A percentile compares a stretch with the other conserved stretches of the same genome.
These are phyloP conservation scores for Polyporus arcularius DNA, from an alignment of 768 basidiomycete species.

Conservation along the genomic window DNA sequence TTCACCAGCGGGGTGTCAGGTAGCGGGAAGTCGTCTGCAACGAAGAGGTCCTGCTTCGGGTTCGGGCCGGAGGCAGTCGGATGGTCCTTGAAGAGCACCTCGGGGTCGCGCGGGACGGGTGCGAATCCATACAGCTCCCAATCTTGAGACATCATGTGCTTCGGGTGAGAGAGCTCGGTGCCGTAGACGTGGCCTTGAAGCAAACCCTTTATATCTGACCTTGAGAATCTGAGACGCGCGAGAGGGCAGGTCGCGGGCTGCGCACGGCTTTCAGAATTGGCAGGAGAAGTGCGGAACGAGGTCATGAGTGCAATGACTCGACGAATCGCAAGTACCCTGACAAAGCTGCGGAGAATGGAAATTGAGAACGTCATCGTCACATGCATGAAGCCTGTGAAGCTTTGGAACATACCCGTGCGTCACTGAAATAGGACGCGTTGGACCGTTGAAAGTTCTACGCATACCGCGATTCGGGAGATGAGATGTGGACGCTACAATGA, in stretches of 20 bases:
- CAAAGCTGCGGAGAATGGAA: background rate
- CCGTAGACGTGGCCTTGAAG: background rate
- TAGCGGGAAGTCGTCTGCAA: slow-evolving; percentile 41
- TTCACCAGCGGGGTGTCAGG: slow-evolving; percentile 43
- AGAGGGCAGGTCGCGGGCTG: background rate
- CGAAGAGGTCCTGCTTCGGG: slow-evolving; percentile 44
- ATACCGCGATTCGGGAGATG: background rate
- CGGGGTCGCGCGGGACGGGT: slow-evolving; percentile 49
- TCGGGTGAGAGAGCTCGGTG: background rate
- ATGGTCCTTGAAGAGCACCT: slow-evolving; percentile 47
- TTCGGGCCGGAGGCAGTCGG: slow-evolving; percentile 43
- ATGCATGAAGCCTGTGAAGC: background rate
- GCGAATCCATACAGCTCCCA: slow-evolving; percentile 47
- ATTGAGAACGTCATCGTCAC: background rate
- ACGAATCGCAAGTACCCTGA: background rate
- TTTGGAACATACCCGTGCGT: background rate
- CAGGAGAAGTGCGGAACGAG: background rate
- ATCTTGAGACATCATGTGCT: slow-evolving; percentile 9
- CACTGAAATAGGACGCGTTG: background rate
- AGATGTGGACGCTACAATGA: slow-evolving; percentile 3
- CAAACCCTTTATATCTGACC: background rate
- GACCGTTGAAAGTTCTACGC: background rate
- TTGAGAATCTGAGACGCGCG: background rate
- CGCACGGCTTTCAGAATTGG: background rate
- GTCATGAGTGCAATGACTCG: background rate